Evolutionary conservation across 805 yeast genomes (phyloP), one percentile per base, ranked within the genome.

Genomic region (Tetrapisispora fleetii): DNA sequence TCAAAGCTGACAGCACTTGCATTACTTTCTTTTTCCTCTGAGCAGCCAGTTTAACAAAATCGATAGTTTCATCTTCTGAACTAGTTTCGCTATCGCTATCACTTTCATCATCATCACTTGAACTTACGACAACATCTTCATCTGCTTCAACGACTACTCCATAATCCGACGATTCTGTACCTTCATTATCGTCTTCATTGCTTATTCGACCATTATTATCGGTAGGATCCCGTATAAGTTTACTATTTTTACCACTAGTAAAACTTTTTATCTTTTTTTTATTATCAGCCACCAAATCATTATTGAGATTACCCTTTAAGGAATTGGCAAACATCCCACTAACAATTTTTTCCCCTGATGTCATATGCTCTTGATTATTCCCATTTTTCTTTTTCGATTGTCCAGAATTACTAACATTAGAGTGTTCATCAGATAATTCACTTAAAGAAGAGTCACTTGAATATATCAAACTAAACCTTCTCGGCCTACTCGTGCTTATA

Each of bases 11-110:
- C 68, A 50, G 74, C 1, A 78, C 77, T 52, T 76, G 75, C 72
- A 77, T 67, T 1, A 80, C 72, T 51, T 68, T 73, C 37, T 78
- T 78, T 65, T 83, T 79, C 52, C 80, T 71, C 60, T 82, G 83
- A 10, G 83, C 85, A 35, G 85, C 84, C 51, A 85, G 65, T 60
- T 77, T 78, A 16, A 84, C 85, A 61, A 81, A 83, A 65, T 85
- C 91, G 2, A 83, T 79, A 54, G 79, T 80, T 36, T 80, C 80
- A 54, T 80, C 87, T 55, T 78, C 83, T 0, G 83, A 78, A 11
- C 81, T 76, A 11, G 76, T 69, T 30, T 64, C 72, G 36, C 71
- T 70, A 19, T 72, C 73, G 35, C 65, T 71, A 17, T 64, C 73
- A 7, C 64, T 68, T 14, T 64, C 72, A 18, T 65, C 71, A 11